Evolutionary conservation across 2,329 filamentous ascomycete species (phyloP).

Genomic region (Aspergillus carbonarius): DNA sequence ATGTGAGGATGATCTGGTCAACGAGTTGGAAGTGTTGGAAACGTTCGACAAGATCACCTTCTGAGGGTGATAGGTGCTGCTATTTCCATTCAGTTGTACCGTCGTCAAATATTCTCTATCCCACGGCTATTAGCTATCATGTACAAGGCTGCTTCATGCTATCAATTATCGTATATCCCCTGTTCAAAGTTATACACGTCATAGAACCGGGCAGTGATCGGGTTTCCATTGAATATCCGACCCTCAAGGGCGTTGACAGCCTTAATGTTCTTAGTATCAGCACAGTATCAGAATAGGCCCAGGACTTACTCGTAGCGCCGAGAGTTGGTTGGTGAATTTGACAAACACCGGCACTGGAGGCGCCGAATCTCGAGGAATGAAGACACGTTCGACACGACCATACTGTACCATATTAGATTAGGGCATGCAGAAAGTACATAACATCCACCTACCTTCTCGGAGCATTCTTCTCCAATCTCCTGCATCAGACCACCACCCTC

Average conservation of each 20-base stretch:
- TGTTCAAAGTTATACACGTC: conserved; percentile 78
- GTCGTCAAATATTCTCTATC: not conserved
- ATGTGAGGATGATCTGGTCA: not conserved
- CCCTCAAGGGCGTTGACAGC: conserved; percentile 89
- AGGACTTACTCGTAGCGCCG: conserved; percentile 72
- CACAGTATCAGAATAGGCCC: not conserved
- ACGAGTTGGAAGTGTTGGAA: conserved; percentile 16
- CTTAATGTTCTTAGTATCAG: conserved; percentile 42
- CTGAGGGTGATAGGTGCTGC: too few relatives aligned
- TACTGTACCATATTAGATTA: conserved; percentile 55
- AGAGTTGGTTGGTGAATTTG: conserved; percentile 83
- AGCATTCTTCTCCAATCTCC: conserved; percentile 93
- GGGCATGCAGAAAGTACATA: not conserved
- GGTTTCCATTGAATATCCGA: conserved; percentile 82
- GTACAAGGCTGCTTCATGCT: not conserved
- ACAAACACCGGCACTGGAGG: conserved; percentile 73
- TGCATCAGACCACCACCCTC: conserved; percentile 69
- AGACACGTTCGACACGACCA: conserved; percentile 76
- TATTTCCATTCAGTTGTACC: not conserved
- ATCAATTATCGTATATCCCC: conserved; percentile 53
- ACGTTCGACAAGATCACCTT: conserved; percentile 15
- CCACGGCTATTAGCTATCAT: not conserved
- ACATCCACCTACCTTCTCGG: conserved; percentile 62
- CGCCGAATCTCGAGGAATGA: conserved; percentile 63
- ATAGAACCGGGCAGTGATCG: conserved; percentile 79